Percentiles rank a stretch among this genome's conserved stretches.
Evolutionary conservation across 1,139 yeast species (phyloP).

Genomic region (Trichomonascaceae sp.): DNA sequence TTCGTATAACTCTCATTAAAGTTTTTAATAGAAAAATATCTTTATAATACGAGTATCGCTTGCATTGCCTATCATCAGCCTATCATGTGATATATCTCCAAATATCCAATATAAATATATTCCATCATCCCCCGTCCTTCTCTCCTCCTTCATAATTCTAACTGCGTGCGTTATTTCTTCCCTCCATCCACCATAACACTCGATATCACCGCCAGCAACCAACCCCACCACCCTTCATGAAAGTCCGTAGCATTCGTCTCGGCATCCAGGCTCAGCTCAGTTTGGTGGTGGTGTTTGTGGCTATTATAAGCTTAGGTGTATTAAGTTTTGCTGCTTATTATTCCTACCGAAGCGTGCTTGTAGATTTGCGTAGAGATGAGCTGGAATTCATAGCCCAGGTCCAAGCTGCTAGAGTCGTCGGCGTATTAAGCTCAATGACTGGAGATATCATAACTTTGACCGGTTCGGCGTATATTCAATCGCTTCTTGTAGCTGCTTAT

Average conservation of each 20-base stretch:
- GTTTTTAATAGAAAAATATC: no score
- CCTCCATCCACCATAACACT: no score
- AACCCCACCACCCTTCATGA: conserved; percentile 1
- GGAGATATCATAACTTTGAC: conserved; percentile 45
- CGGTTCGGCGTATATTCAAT: conserved; percentile 26
- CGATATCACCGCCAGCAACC: not conserved
- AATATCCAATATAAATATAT: no score
- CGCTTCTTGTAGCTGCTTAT: conserved; percentile 23
- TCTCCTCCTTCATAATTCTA: no score
- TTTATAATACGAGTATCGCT: no score
- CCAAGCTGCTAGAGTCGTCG: conserved; percentile 72
- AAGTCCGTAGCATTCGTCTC: conserved; percentile 17
- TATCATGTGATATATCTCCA: no score
- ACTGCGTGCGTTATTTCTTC: no score
- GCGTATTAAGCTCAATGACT: conserved; percentile 54
- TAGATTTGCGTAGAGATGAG: conserved; percentile 60
- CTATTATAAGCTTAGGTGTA: conserved; percentile 62
- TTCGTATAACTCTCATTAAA: no score
- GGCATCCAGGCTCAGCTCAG: conserved; percentile 56
- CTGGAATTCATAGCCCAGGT: conserved; percentile 73
- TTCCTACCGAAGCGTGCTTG: conserved; percentile 57
- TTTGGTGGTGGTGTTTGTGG: conserved; percentile 63
- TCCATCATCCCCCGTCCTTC: no score
- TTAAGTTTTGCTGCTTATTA: conserved; percentile 61
- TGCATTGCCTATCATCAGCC: no score